These are phyloP conservation scores for Magnaporthiopsis rhizophila DNA, from an alignment of 2,329 filamentous ascomycete species.

Conservation along the genomic window DNA sequence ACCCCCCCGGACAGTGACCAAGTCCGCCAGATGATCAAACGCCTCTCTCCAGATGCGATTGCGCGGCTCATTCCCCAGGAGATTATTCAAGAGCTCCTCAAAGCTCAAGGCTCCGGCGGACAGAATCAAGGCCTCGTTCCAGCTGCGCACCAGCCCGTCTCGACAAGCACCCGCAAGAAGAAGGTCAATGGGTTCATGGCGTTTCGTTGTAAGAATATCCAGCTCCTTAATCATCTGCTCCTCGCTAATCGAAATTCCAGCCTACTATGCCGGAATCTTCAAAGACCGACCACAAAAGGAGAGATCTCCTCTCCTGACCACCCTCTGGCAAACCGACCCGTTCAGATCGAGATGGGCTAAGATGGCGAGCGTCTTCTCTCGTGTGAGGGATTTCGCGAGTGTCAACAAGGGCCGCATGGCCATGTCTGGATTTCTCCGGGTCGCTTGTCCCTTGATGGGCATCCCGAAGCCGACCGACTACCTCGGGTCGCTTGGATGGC, in stretches of 20 bases:
- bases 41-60: slow-evolving; percentile 4
- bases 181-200: slow-evolving; percentile 7
- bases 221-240: neutral
- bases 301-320: slow-evolving; percentile 3
- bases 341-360: slow-evolving; percentile 5
- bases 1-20: neutral
- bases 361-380: slow-evolving; percentile 4
- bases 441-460: slow-evolving; percentile 3
- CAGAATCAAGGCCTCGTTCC: neutral
- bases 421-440: slow-evolving; percentile 3
- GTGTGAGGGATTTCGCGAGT: slow-evolving; percentile 3
- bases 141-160: neutral
- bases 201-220: slow-evolving; percentile 3
- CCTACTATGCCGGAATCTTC: slow-evolving; percentile 4
- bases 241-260: neutral
- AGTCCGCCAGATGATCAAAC: slow-evolving; percentile 1
- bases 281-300: slow-evolving; percentile 5
- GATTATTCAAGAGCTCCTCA: neutral
- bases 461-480: slow-evolving; percentile 6
- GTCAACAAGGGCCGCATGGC: neutral
- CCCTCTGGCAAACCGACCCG: slow-evolving; percentile 3
- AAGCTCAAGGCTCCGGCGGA: neutral
- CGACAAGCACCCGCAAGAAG: neutral
- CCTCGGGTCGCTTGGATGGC: neutral
- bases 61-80: slow-evolving; percentile 6